Evolutionary conservation across 1,284 basidiomycete species (phyloP), one percentile per base, ranked within the genome.

Genomic region (Lignosus rhinocerotis): DNA sequence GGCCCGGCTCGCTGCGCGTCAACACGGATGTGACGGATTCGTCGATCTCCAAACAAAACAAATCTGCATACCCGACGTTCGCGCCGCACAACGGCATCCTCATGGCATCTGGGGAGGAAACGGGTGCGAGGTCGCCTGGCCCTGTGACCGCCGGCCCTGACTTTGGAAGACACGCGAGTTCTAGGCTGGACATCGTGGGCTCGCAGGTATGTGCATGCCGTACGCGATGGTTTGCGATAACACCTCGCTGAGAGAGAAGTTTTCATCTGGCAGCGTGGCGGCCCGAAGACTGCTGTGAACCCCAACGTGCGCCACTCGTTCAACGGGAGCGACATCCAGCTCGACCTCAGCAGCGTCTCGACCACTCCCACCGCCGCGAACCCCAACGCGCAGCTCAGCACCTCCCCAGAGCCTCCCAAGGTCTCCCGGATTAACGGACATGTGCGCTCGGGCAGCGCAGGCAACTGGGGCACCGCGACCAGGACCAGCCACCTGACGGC

Each of bases 81-180:
- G 77, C 88, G 25, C 25, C 25, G 9, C 84, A 86, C 68, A 90
- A 89, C 65, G 86, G 85, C 19, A 80, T 89, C 55, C 74, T 90
- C 62, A 77, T 89, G 58, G 82, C 84, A n/a, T 76, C 84, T 31
- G 76, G 79, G 39, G 87, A 88, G 51, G 83, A 82, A 47, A 73
- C 79, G 31, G 74, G 80, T 32, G 78, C 80, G 55, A 83, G 87
- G 69, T 89, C 87, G n/a, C 88, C 89, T 55, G 86, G 82, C 47
- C 90, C 90, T 44, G 82, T 90, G 60, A 92, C 90, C 57, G 90
- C 90, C 54, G 90, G 90, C 52, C 90, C 90, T 59, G 90, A 92
- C 72, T 78, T 92, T 50, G 90, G 90, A 66, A 79, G 90, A 62
- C 87, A 89, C 67, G 84, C 83, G 67, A 80, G 80, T 66, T 81